Percentiles rank a stretch among this genome's conserved stretches.
phyloP scores from a whole-genome alignment of 257 asterid genomes.

The Leonotis leonurus region DNA sequence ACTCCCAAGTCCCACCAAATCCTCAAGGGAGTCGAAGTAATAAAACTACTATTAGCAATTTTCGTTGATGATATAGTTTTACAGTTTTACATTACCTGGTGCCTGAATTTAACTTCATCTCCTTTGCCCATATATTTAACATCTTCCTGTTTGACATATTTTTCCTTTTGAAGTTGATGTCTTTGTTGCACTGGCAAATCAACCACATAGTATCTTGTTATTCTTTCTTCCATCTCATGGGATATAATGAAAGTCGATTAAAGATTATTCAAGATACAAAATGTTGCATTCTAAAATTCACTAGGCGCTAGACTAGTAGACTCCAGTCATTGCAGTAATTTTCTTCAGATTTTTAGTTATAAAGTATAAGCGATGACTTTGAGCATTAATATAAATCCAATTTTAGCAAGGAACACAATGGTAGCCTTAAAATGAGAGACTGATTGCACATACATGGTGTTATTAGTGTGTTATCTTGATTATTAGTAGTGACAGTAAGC shows the following conservation, averaged over 20 bases:
- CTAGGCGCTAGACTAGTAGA: too few species aligned
- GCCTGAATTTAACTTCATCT: neutral
- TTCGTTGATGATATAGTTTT: neutral
- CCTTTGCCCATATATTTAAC: neutral
- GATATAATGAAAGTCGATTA: neutral
- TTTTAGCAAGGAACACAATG: neutral
- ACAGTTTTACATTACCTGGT: neutral
- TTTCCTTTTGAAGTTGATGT: neutral
- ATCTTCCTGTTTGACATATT: neutral
- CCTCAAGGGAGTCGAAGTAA: neutral
- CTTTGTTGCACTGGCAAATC: neutral
- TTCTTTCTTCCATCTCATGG: neutral
- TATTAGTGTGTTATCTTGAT: neutral
- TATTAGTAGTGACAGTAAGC: neutral
- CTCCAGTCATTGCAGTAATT: neutral
- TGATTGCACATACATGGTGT: neutral
- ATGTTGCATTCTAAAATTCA: neutral
- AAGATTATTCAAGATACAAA: neutral
- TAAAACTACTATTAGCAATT: neutral
- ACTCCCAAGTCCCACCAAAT: neutral
- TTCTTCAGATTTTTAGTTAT: neutral
- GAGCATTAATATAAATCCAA: neutral
- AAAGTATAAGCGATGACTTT: neutral
- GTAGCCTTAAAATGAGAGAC: neutral
- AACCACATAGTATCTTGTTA: too few species aligned